Conservation (phyloP, 495 filamentous ascomycete species). For the Hypomontagnella submonticulosa region DNA sequence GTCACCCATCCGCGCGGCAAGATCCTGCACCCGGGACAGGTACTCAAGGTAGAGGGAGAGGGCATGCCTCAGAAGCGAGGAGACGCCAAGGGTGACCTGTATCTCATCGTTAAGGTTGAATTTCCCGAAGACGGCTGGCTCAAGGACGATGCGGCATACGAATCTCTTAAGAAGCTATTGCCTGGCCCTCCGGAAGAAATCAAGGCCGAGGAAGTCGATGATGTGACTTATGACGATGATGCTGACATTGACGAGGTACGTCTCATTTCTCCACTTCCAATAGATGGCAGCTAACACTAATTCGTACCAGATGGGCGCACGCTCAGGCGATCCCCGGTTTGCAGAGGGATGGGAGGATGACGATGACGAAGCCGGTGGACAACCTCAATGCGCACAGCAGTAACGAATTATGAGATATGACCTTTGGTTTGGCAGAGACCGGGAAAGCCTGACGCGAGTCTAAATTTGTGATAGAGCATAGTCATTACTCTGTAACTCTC, state of each 20-base stretch:
- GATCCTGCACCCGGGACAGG: conserved; percentile 80
- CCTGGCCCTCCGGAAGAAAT: conserved; percentile 70
- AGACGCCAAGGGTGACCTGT: conserved; percentile 87
- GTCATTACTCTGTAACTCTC: background rate
- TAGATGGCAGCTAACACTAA: conserved; percentile 42
- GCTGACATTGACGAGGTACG: conserved; percentile 82
- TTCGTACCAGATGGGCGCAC: conserved; percentile 63
- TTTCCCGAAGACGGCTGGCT: conserved; percentile 91
- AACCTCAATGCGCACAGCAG: conserved; percentile 86
- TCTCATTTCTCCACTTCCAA: conserved; percentile 26
- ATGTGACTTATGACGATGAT: conserved; percentile 84
- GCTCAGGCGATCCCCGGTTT: conserved; percentile 72
- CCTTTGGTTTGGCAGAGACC: conserved; percentile 33
- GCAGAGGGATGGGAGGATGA: conserved; percentile 85
- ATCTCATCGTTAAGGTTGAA: conserved; percentile 83
- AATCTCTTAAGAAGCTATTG: conserved; percentile 76
- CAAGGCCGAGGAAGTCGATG: conserved; percentile 77
- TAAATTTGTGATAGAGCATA: conserved; percentile 17
- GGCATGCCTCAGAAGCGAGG: conserved; percentile 93
- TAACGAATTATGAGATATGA: conserved; percentile 59
- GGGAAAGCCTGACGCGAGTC: conserved; percentile 14
- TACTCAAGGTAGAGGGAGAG: conserved; percentile 85
- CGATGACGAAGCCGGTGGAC: conserved; percentile 66
- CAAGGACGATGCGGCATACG: conserved; percentile 71
- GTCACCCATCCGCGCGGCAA: conserved; percentile 78